These are phyloP conservation scores for Beverwykella pulmonaria DNA, from an alignment of 495 filamentous ascomycete genomes.

Conservation along the genomic window DNA sequence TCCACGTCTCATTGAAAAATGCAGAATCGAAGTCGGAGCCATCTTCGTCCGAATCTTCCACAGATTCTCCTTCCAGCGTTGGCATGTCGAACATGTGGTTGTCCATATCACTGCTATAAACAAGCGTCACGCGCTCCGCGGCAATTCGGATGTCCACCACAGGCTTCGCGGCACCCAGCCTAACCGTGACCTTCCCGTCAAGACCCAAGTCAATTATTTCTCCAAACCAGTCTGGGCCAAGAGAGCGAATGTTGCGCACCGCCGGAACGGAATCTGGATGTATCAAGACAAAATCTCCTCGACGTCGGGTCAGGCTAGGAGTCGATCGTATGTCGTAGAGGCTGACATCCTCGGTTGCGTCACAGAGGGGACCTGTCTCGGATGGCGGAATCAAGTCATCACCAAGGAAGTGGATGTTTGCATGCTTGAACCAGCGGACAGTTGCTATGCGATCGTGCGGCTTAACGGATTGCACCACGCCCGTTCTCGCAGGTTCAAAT, in stretches of 20 bases:
- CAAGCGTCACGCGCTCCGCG: constrained; percentile 51
- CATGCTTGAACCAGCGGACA: constrained; percentile 57
- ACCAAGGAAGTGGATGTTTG: constrained; percentile 44
- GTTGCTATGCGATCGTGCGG: constrained; percentile 56
- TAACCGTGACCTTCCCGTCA: constrained; percentile 58
- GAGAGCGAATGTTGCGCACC: background rate
- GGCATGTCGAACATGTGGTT: constrained; percentile 41
- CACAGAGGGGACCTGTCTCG: constrained; percentile 47
- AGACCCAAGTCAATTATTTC: constrained; percentile 58
- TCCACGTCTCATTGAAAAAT: constrained; percentile 33
- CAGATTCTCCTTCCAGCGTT: constrained; percentile 40
- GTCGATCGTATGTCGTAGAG: constrained; percentile 59
- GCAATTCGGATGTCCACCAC: constrained; percentile 54
- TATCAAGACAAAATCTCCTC: constrained; percentile 58
- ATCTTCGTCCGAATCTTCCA: constrained; percentile 41
- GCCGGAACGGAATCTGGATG: constrained; percentile 12
- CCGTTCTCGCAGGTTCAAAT: constrained; percentile 51
- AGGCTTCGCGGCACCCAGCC: constrained; percentile 53
- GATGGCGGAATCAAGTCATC: constrained; percentile 43
- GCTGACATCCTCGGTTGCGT: constrained; percentile 54
- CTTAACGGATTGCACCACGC: constrained; percentile 63
- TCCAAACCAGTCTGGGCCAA: constrained; percentile 47
- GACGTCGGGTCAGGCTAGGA: constrained; percentile 48
- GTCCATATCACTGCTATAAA: constrained; percentile 38
- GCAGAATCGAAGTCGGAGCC: constrained; percentile 35